Conservation (phyloP, 805 yeast species). For the Candida orba region DNA sequence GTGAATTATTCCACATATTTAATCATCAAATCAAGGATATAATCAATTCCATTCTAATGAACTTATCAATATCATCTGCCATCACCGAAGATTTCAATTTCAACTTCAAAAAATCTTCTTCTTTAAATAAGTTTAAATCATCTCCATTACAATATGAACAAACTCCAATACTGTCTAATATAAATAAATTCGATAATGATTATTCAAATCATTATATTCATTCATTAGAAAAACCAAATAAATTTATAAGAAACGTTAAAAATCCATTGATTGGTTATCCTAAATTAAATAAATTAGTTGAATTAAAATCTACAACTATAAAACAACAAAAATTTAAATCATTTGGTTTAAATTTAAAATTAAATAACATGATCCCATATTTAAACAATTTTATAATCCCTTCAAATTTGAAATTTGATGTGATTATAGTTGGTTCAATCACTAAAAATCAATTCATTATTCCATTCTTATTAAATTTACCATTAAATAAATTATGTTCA, state of each 20-base stretch:
- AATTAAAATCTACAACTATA: slow-evolving; percentile 56
- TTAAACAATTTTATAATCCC: slow-evolving; percentile 53
- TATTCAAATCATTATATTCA: slow-evolving; percentile 65
- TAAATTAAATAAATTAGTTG: slow-evolving; percentile 60
- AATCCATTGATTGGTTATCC: slow-evolving; percentile 83
- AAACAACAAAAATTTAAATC: slow-evolving; percentile 48
- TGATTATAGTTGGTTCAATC: slow-evolving; percentile 85
- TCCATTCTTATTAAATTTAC: slow-evolving; percentile 56
- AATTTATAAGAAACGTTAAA: slow-evolving; percentile 54
- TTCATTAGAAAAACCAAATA: slow-evolving; percentile 54
- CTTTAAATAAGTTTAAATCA: slow-evolving; percentile 3
- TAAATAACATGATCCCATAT: slow-evolving; percentile 46
- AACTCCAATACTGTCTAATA: background rate
- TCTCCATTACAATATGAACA: slow-evolving; percentile 6
- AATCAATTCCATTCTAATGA: slow-evolving; percentile 1
- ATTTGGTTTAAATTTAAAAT: slow-evolving; percentile 52
- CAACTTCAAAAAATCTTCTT: slow-evolving; percentile 1
- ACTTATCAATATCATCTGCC: slow-evolving; percentile 7
- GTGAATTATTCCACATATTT: too few relatives aligned
- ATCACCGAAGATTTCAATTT: slow-evolving; percentile 6
- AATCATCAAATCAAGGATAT: background rate
- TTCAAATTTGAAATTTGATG: slow-evolving; percentile 66
- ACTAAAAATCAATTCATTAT: slow-evolving; percentile 64
- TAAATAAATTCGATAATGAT: slow-evolving; percentile 46
- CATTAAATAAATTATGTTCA: slow-evolving; percentile 66